These are phyloP conservation scores for Auxenochlorella pyrenoidosa DNA, from an alignment of 139 green algal species.

Conservation along the genomic window DNA sequence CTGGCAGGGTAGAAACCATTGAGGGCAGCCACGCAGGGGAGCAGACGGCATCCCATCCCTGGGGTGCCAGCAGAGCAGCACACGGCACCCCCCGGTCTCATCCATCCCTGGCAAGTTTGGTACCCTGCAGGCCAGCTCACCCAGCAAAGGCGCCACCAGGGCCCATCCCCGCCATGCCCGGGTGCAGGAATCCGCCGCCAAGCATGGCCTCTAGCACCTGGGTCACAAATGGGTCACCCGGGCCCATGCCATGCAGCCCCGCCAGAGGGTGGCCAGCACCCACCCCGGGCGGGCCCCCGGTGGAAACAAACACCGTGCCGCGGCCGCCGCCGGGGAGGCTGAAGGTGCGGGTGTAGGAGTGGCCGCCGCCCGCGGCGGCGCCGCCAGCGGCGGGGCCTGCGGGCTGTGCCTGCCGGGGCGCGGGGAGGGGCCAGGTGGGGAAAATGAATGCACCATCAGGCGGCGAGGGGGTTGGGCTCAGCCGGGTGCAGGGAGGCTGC, in stretches of 20 bases:
- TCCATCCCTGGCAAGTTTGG: no score
- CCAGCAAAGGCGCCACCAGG: no score
- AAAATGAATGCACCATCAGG: background rate
- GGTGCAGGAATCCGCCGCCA: constrained; percentile 10
- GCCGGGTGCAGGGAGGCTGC: background rate
- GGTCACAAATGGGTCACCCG: background rate
- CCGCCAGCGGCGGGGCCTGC: background rate
- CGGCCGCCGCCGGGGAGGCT: constrained; percentile 4
- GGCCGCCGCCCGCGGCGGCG: background rate
- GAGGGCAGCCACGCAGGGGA: no score
- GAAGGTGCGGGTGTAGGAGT: background rate
- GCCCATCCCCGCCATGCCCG: background rate
- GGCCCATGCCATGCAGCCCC: background rate
- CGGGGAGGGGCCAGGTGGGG: background rate
- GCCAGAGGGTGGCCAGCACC: background rate
- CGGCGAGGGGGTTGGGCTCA: background rate
- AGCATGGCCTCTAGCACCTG: constrained; percentile 9
- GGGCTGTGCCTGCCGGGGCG: background rate
- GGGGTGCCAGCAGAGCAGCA: no score
- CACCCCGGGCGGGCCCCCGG: background rate
- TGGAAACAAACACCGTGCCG: background rate
- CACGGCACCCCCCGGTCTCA: no score
- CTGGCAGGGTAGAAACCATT: no score
- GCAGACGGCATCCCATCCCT: no score
- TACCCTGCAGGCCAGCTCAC: no score